Evolutionary conservation across 805 yeast genomes (phyloP).

Genomic region (Nakazawaea ishiwadae): DNA sequence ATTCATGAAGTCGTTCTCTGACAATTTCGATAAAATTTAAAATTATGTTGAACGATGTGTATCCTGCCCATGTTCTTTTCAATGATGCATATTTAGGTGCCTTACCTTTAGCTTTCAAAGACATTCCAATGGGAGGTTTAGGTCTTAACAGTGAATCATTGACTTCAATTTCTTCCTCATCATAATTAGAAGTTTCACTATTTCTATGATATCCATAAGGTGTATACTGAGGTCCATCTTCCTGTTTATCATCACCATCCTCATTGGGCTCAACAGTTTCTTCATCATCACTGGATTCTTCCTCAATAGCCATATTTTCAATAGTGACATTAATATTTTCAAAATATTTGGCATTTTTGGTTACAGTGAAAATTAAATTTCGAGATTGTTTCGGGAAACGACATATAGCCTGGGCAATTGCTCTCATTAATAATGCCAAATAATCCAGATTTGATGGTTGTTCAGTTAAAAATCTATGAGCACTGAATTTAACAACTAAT

Average conservation of each 20-base stretch:
- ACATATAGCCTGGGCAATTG: constrained; percentile 48
- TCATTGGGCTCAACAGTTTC: neutral
- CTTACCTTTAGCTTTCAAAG: constrained; percentile 49
- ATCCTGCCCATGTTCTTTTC: constrained; percentile 53
- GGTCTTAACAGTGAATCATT: constrained; percentile 41
- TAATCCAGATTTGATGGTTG: constrained; percentile 45
- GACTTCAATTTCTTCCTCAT: constrained; percentile 22
- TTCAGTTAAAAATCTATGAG: constrained; percentile 30
- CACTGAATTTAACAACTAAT: constrained; percentile 33
- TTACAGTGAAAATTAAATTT: constrained; percentile 46
- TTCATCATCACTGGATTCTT: neutral
- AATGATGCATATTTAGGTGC: constrained; percentile 45
- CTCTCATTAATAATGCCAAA: constrained; percentile 53
- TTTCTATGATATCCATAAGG: neutral
- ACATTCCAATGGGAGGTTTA: constrained; percentile 56
- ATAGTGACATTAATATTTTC: constrained; percentile 10
- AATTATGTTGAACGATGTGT: constrained; percentile 39
- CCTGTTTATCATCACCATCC: neutral
- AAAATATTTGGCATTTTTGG: constrained; percentile 26
- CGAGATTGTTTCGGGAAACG: constrained; percentile 48
- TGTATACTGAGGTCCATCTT: neutral
- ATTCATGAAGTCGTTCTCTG: constrained; percentile 28
- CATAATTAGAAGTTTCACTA: neutral
- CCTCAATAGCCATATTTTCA: constrained; percentile 8
- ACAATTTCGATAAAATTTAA: constrained; percentile 28